Evolutionary conservation across 331 rosid species (phyloP).

Genomic region (Rhamnella rubrinervis): DNA sequence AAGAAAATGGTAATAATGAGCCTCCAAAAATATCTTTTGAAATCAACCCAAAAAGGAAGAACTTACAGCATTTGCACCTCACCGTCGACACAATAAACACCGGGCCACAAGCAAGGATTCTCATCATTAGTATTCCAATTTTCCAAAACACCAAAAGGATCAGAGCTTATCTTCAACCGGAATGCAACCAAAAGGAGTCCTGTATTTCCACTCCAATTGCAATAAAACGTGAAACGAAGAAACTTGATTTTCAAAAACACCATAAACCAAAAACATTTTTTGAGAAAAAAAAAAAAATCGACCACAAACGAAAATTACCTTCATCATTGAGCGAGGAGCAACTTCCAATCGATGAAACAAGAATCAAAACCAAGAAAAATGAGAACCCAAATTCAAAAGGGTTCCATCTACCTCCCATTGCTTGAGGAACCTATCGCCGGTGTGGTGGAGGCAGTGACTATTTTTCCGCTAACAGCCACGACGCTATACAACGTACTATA

Average conservation of each 20-base stretch:
- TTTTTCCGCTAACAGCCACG: constrained; percentile 37
- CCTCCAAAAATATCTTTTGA: not conserved
- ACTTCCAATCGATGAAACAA: constrained; percentile 31
- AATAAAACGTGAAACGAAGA: constrained; percentile 5
- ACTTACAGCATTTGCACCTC: constrained; percentile 79
- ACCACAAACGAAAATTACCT: constrained; percentile 41
- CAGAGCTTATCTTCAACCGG: constrained; percentile 50
- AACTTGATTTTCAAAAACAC: not conserved
- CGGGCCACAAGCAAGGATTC: constrained; percentile 73
- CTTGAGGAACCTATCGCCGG: constrained; percentile 52
- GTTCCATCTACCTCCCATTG: constrained; percentile 69
- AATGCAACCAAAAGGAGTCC: constrained; percentile 64
- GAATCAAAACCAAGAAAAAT: constrained; percentile 48
- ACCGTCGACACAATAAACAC: constrained; percentile 61
- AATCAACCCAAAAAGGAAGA: not conserved
- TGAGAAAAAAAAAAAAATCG: not conserved
- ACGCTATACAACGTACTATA: constrained; percentile 35
- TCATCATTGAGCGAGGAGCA: constrained; percentile 71
- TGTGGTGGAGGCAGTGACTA: constrained; percentile 32
- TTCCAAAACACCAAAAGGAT: constrained; percentile 58
- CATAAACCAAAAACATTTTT: not conserved
- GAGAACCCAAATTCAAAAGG: constrained; percentile 51
- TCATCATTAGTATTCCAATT: constrained; percentile 69
- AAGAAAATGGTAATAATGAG: not conserved
- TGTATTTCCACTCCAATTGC: constrained; percentile 33